Conservation (phyloP, 805 yeast species). For the Teunomyces kruisii region DNA sequence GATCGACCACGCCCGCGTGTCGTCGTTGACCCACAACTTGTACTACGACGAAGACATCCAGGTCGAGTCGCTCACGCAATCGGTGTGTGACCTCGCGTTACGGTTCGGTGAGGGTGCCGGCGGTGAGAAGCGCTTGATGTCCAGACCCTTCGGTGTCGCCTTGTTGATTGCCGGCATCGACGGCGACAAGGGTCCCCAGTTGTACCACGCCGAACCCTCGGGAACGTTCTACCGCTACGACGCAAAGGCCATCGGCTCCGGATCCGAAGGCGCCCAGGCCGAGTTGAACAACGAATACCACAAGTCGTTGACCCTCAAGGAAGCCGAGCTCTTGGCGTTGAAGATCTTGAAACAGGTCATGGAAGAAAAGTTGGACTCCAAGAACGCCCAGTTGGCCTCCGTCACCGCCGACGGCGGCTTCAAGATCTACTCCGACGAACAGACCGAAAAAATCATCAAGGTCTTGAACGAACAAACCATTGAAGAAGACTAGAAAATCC, state of each 20-base stretch:
- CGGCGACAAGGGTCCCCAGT: conserved; percentile 89
- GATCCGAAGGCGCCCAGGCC: conserved; percentile 98
- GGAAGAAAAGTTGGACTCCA: conserved; percentile 97
- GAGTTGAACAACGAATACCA: conserved; percentile 97
- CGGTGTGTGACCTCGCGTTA: conserved; percentile 94
- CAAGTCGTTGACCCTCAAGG: conserved; percentile 82
- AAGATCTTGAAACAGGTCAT: conserved; percentile 94
- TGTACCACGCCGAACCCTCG: conserved; percentile 98
- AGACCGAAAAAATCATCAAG: conserved; percentile 79
- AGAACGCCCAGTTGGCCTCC: conserved; percentile 91
- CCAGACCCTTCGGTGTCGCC: conserved; percentile 99
- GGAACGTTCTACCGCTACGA: conserved; percentile 97
- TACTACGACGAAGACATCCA: conserved; percentile 91
- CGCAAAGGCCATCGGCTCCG: conserved; percentile 98
- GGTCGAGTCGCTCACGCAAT: conserved; percentile 91
- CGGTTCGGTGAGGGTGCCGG: conserved; percentile 97
- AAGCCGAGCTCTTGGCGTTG: conserved; percentile 87
- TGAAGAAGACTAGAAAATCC: conserved; percentile 30
- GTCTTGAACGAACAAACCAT: conserved; percentile 69
- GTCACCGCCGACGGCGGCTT: conserved; percentile 88
- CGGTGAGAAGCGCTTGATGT: conserved; percentile 93
- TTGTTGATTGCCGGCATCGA: conserved; percentile 93
- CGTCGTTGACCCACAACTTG: conserved; percentile 81
- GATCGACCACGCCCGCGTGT: conserved; percentile 97
- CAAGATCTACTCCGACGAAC: conserved; percentile 77